phyloP scores from a whole-genome alignment of 2,329 filamentous ascomycete species.

The Diaporthe longicolla region DNA sequence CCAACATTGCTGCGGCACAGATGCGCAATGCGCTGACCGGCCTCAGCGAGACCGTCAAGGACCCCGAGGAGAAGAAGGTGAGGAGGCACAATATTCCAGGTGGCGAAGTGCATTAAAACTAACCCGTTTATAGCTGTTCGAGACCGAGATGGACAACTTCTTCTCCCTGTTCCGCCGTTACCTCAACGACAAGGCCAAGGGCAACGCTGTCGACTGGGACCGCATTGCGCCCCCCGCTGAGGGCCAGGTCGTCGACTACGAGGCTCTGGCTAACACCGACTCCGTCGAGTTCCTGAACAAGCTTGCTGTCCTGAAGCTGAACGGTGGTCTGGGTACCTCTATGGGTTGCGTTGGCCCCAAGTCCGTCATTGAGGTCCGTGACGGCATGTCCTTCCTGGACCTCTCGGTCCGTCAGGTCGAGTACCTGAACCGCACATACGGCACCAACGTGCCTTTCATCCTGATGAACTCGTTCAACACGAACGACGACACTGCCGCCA shows the following conservation, averaged over 20 bases:
- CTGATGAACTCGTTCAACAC: constrained; percentile 99
- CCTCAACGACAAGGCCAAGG: constrained; percentile 98
- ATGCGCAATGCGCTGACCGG: constrained; percentile 98
- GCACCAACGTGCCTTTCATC: constrained; percentile 96
- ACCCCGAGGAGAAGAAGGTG: constrained; percentile 88
- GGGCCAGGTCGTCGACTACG: constrained; percentile 95
- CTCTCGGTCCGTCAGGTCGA: constrained; percentile 99
- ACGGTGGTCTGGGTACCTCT: constrained; percentile 98
- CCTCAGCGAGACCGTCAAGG: constrained; percentile 89
- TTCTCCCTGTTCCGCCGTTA: constrained; percentile 98
- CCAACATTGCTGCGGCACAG: constrained; percentile 96
- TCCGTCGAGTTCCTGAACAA: constrained; percentile 97
- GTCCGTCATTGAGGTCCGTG: constrained; percentile 99
- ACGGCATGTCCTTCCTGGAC: constrained; percentile 99
- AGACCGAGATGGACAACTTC: constrained; percentile 99
- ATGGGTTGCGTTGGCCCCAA: constrained; percentile 99
- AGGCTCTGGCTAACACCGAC: constrained; percentile 88
- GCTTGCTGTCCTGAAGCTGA: constrained; percentile 98
- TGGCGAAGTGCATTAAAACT: constrained; percentile 31
- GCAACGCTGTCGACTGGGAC: constrained; percentile 95
- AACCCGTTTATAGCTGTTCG: constrained; percentile 77
- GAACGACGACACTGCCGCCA: constrained; percentile 95
- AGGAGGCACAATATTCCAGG: constrained; percentile 45
- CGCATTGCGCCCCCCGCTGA: constrained; percentile 94
- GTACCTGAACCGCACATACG: constrained; percentile 98